Percentiles rank a stretch among this genome's conserved stretches.
These are phyloP conservation scores for Sparassis latifolia DNA, from an alignment of 1,284 basidiomycete species.

Conservation along the genomic window DNA sequence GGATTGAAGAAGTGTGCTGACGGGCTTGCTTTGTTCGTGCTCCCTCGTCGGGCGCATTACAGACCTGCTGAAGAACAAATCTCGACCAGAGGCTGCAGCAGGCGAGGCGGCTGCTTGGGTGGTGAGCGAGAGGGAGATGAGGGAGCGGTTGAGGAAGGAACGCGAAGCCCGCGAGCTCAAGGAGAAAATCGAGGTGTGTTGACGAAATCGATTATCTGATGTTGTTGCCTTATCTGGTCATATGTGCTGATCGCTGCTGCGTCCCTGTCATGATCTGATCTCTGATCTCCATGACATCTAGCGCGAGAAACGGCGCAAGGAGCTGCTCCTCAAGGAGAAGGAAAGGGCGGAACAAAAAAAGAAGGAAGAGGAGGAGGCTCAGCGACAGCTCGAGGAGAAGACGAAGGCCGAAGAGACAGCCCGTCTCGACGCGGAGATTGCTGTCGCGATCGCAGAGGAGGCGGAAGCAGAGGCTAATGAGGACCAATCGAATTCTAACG, in stretches of 20 bases:
- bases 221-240: constrained; percentile 2
- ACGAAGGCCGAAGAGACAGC: constrained; percentile 30
- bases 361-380: constrained; percentile 25
- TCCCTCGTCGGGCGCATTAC: constrained; percentile 3
- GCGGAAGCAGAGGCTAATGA: constrained; percentile 24
- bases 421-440: constrained; percentile 6
- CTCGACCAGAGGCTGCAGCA: constrained; percentile 65
- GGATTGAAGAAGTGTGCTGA: constrained; percentile 17
- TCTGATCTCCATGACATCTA: constrained; percentile 18
- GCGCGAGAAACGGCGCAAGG: constrained; percentile 56
- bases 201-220: constrained; percentile 21
- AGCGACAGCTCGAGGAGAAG: constrained; percentile 35
- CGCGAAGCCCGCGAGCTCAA: constrained; percentile 59
- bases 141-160: constrained; percentile 62
- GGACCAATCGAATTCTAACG: background rate
- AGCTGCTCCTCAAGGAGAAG: constrained; percentile 34
- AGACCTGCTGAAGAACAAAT: constrained; percentile 79
- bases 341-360: constrained; percentile 33
- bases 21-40: constrained; percentile 4
- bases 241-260: background rate
- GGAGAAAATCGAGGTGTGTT: constrained; percentile 53
- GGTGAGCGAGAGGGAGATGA: constrained; percentile 60
- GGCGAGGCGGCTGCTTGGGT: constrained; percentile 64
- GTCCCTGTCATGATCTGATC: constrained; percentile 1
- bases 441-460: constrained; percentile 7